Evolutionary conservation across 495 filamentous ascomycete genomes (phyloP).

Genomic region (Friedmanniomyces simplex): DNA sequence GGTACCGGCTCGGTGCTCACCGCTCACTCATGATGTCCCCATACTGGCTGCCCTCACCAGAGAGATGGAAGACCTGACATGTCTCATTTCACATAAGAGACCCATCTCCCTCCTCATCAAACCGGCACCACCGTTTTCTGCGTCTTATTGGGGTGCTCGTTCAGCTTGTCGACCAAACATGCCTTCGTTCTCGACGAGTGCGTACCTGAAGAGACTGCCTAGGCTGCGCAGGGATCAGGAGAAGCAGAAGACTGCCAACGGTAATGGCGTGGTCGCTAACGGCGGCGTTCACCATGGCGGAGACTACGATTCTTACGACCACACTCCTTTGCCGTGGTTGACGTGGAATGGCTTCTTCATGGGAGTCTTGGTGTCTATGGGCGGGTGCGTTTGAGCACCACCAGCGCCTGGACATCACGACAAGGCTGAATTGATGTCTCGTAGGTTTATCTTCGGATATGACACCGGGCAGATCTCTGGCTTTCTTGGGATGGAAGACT

Average conservation of each 20-base stretch:
- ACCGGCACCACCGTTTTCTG: background rate
- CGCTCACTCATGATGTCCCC: background rate
- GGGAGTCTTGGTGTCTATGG: conserved; percentile 19
- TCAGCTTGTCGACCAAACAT: background rate
- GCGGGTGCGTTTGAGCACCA: background rate
- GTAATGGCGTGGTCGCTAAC: background rate
- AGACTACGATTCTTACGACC: background rate
- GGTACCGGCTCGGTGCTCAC: background rate
- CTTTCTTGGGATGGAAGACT: conserved; percentile 22
- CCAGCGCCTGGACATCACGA: no score
- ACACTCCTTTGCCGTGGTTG: background rate
- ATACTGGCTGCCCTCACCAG: no score
- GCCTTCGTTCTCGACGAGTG: no score
- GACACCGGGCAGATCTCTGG: conserved; percentile 3
- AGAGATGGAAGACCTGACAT: no score
- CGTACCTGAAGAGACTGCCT: background rate
- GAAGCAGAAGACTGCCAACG: background rate
- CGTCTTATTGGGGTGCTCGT: background rate
- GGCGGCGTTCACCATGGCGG: background rate
- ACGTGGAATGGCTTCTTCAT: conserved; percentile 15
- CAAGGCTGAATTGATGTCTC: no score
- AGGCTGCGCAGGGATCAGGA: background rate
- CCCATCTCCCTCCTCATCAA: background rate
- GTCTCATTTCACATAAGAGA: background rate
- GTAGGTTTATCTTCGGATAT: conserved; percentile 9